phyloP scores from a whole-genome alignment of 441 rosid species.

The Monsonia emarginata region DNA sequence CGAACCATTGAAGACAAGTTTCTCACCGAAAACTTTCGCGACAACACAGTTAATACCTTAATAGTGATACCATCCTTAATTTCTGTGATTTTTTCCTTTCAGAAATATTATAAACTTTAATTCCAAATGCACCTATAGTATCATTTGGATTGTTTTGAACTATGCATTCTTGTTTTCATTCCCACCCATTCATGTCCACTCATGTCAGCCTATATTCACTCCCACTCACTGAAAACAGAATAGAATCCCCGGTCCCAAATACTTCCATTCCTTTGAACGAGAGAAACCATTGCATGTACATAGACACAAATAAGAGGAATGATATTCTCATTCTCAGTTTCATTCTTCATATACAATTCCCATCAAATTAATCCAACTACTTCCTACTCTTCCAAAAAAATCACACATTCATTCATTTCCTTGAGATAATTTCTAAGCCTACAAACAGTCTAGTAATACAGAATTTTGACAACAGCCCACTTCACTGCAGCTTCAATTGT shows the following conservation, averaged over 20 bases:
- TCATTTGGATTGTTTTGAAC: not conserved
- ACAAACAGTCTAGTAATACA: not conserved
- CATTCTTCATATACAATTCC: not conserved
- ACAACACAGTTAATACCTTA: not conserved
- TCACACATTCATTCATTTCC: not conserved
- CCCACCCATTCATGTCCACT: not conserved
- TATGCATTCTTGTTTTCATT: not conserved
- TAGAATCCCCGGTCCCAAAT: not conserved
- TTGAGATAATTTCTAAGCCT: not conserved
- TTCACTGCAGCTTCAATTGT: too few species aligned
- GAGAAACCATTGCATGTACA: not conserved
- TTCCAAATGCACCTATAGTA: not conserved
- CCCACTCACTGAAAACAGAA: not conserved
- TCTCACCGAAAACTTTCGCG: not conserved
- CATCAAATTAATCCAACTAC: not conserved
- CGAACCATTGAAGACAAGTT: not conserved
- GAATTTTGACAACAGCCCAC: not conserved
- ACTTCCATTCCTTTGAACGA: not conserved
- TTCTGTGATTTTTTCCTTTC: not conserved
- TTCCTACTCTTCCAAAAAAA: not conserved
- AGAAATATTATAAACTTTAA: not conserved
- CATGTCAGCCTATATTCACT: not conserved
- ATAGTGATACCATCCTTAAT: not conserved
- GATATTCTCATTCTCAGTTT: not conserved
- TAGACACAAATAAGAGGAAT: not conserved